A percentile compares a stretch with the other conserved stretches of the same genome.
Evolutionary conservation across 164 flowering plant species (phyloP).

Genomic region (Buxus sempervirens): DNA sequence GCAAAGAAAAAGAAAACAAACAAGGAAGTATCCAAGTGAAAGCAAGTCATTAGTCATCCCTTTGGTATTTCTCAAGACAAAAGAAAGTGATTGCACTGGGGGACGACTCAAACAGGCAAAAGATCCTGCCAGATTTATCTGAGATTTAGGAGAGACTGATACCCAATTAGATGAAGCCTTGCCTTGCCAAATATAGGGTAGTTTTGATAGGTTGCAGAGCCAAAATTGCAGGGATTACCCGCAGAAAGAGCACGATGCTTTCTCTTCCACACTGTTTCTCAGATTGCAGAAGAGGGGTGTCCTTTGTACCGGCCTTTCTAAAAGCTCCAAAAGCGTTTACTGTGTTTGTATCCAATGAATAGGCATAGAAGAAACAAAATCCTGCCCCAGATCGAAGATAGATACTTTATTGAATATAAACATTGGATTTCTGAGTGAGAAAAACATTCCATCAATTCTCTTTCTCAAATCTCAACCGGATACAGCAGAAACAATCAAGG

Average conservation of each 20-base stretch:
- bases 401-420: not conserved
- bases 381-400: not conserved
- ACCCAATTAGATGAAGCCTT: constrained; percentile 21
- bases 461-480: not conserved
- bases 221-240: constrained; percentile 30
- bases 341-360: no score
- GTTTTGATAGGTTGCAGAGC: constrained; percentile 18
- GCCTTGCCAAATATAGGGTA: constrained; percentile 18
- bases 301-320: not conserved
- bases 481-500: not conserved
- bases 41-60: no score
- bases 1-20: not conserved
- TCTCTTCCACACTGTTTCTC: constrained; percentile 22
- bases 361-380: not conserved
- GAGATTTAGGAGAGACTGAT: constrained; percentile 24
- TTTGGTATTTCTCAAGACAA: no score
- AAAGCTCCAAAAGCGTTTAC: not conserved
- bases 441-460: not conserved
- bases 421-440: no score
- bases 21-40: not conserved
- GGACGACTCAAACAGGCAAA: constrained; percentile 18
- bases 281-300: not conserved
- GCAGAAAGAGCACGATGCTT: constrained; percentile 23
- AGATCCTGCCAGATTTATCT: constrained; percentile 23
- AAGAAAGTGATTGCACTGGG: no score